Conservation (phyloP, 352 stramenopile genomes). For the Elongisporangium senticosum region DNA sequence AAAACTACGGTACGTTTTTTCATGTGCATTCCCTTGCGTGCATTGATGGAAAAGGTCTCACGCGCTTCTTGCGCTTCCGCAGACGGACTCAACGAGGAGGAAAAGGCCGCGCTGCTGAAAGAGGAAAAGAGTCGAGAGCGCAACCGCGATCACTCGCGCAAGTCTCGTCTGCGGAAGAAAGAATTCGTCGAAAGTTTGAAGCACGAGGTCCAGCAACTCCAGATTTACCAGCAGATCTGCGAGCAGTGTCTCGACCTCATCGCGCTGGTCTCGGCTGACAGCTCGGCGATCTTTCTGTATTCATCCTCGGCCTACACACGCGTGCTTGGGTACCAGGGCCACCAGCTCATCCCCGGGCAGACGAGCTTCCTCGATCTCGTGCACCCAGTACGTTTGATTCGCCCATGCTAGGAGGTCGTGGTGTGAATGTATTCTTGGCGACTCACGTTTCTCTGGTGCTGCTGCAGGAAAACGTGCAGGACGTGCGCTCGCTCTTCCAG, state of each 20-base stretch:
- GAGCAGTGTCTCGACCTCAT: slow-evolving; percentile 80
- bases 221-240: slow-evolving; percentile 84
- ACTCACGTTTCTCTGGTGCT: background rate
- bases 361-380: slow-evolving; percentile 83
- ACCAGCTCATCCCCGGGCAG: slow-evolving; percentile 67
- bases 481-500: slow-evolving; percentile 59
- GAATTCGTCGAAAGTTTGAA: slow-evolving; percentile 94
- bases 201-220: slow-evolving; percentile 72
- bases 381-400: slow-evolving; percentile 61
- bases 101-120: slow-evolving; percentile 74
- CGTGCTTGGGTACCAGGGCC: slow-evolving; percentile 69
- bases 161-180: slow-evolving; percentile 93
- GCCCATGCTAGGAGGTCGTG: slow-evolving; percentile 4
- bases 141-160: slow-evolving; percentile 94
- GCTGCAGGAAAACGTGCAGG: slow-evolving; percentile 43
- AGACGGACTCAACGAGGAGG: slow-evolving; percentile 78
- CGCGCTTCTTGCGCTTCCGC: slow-evolving; percentile 9
- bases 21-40: slow-evolving; percentile 3
- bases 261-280: slow-evolving; percentile 59
- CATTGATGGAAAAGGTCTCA: background rate
- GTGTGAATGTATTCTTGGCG: background rate
- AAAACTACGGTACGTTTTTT: slow-evolving; percentile 40
- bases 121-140: slow-evolving; percentile 86
- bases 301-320: slow-evolving; percentile 62
- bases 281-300: slow-evolving; percentile 60